phyloP scores from a whole-genome alignment of 2,329 filamentous ascomycete species.

The Scedosporium aurantiacum region DNA sequence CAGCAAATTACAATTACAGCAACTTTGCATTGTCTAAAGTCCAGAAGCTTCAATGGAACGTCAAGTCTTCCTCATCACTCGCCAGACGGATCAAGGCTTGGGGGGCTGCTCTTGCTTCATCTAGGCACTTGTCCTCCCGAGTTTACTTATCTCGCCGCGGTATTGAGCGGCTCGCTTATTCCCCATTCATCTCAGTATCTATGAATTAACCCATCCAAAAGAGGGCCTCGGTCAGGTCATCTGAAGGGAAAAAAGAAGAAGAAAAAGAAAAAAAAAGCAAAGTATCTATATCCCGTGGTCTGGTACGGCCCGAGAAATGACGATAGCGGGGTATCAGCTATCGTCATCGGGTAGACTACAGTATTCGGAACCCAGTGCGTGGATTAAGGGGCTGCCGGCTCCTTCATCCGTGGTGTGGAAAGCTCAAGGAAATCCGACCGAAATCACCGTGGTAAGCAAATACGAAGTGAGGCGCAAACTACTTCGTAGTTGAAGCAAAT shows the following conservation, averaged over 20 bases:
- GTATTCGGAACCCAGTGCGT: neutral
- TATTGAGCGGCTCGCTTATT: no score
- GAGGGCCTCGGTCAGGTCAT: neutral
- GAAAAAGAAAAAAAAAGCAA: no score
- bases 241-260: neutral
- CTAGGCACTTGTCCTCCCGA: no score
- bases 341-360: neutral
- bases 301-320: neutral
- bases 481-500: no score
- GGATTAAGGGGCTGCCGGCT: neutral
- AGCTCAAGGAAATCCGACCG: no score
- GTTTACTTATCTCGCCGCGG: no score
- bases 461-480: no score
- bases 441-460: no score
- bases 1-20: neutral
- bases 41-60: neutral
- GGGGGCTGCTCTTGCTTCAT: no score
- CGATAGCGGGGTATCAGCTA: neutral
- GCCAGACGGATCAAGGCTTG: neutral
- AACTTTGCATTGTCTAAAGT: neutral
- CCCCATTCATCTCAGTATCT: no score
- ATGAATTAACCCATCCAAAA: no score
- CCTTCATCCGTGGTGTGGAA: no score
- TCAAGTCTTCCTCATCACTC: neutral
- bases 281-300: neutral